Percentiles rank a stretch among this genome's conserved stretches.
Evolutionary conservation across 371 early-diverging fungal species (phyloP).

Genomic region (Mortierella sp.): DNA sequence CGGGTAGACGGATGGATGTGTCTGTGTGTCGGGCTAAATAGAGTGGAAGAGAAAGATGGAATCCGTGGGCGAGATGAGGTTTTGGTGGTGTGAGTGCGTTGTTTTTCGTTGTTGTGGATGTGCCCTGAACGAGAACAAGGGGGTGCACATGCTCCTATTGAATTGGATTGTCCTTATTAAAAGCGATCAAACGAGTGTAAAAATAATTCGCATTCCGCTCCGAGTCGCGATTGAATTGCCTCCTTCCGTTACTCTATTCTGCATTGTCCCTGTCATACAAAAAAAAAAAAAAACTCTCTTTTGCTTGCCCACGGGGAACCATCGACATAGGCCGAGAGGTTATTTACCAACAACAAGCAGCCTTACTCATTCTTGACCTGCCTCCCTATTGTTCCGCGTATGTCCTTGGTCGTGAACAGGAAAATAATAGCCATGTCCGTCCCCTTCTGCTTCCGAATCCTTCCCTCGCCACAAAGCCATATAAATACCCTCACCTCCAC

Average conservation of each 20-base stretch:
- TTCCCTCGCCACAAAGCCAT: neutral
- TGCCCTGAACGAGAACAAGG: neutral
- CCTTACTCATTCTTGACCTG: conserved; percentile 2
- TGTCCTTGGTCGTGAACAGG: neutral
- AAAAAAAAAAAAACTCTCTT: neutral
- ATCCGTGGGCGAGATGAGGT: conserved; percentile 16
- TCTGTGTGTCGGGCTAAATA: neutral
- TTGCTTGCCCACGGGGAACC: conserved; percentile 13
- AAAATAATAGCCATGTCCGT: neutral
- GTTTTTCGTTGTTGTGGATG: neutral
- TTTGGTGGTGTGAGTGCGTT: conserved; percentile 1
- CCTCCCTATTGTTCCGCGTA: neutral
- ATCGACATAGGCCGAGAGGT: neutral
- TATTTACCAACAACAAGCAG: neutral
- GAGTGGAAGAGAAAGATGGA: conserved; percentile 7
- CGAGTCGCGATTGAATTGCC: conserved; percentile 4
- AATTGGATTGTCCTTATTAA: neutral
- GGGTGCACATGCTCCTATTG: conserved; percentile 10
- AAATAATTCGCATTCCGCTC: conserved; percentile 5
- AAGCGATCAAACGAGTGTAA: neutral
- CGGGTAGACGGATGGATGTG: neutral
- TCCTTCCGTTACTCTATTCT: conserved; percentile 3
- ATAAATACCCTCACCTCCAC: conserved; percentile 7
- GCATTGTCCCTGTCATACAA: conserved; percentile 6
- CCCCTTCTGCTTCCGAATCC: conserved; percentile 8